Conservation (phyloP, 805 yeast species). For the Scheffersomyces spartinae region DNA sequence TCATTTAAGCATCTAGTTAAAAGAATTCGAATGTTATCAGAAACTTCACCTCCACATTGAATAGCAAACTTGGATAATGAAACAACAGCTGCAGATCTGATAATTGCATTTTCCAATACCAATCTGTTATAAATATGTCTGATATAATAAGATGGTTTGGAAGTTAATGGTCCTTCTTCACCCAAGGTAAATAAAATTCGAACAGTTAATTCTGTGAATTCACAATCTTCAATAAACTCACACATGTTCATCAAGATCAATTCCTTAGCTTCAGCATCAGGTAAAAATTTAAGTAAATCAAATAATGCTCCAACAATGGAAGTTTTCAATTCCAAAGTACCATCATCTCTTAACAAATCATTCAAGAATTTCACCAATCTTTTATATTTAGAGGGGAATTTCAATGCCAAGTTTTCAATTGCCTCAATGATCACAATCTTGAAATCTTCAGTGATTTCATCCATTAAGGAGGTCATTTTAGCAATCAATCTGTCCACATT, state of each 20-base stretch:
- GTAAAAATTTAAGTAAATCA: slow-evolving; percentile 80
- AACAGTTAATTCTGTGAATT: slow-evolving; percentile 87
- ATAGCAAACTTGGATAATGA: slow-evolving; percentile 87
- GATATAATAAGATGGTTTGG: slow-evolving; percentile 81
- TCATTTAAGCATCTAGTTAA: slow-evolving; percentile 79
- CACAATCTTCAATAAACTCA: slow-evolving; percentile 98
- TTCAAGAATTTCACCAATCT: slow-evolving; percentile 73
- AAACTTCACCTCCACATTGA: slow-evolving; percentile 55
- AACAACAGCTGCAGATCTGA: slow-evolving; percentile 90
- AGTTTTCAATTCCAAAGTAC: slow-evolving; percentile 76
- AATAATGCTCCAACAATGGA: slow-evolving; percentile 86
- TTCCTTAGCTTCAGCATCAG: slow-evolving; percentile 59
- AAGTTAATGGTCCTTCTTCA: slow-evolving; percentile 82
- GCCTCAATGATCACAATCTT: slow-evolving; percentile 93
- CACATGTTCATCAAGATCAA: slow-evolving; percentile 79
- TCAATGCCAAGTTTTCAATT: slow-evolving; percentile 78
- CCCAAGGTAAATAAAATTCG: slow-evolving; percentile 87
- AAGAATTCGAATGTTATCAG: slow-evolving; percentile 60
- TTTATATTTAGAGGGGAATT: slow-evolving; percentile 85
- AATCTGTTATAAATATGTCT: slow-evolving; percentile 96
- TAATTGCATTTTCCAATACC: slow-evolving; percentile 89
- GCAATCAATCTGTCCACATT: slow-evolving; percentile 81
- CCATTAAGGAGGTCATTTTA: slow-evolving; percentile 80
- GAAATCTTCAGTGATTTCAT: slow-evolving; percentile 92
- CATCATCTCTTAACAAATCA: slow-evolving; percentile 81